These are phyloP conservation scores for Metschnikowia arizonensis DNA, from an alignment of 805 yeast genomes.

Conservation along the genomic window DNA sequence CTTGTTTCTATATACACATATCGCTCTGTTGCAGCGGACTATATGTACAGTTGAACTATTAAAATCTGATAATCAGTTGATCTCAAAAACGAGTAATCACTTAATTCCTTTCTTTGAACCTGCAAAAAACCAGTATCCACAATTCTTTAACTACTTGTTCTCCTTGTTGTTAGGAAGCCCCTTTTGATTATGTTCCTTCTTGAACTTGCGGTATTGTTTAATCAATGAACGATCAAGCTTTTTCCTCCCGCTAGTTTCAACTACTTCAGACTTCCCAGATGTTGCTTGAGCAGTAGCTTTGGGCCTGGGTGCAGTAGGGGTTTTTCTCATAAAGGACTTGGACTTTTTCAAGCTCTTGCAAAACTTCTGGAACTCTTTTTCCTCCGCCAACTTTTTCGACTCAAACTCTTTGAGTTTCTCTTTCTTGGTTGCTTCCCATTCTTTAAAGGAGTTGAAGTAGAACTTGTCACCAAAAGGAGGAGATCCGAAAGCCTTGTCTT, in stretches of 20 bases:
- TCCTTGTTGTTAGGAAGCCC: conserved; percentile 12
- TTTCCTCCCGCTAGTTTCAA: conserved; percentile 23
- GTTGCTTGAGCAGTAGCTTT: not conserved
- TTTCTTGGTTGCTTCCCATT: conserved; percentile 32
- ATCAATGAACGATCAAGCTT: conserved; percentile 35
- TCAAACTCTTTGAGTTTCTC: conserved; percentile 20
- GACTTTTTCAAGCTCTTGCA: conserved; percentile 20
- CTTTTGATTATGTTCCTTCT: conserved; percentile 11
- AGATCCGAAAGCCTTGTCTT: conserved; percentile 29
- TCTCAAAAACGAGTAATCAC: not conserved
- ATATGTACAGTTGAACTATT: not conserved
- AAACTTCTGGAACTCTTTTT: conserved; percentile 22
- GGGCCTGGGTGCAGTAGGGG: conserved; percentile 3
- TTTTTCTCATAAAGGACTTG: conserved; percentile 25
- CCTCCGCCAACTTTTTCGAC: conserved; percentile 17
- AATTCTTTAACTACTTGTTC: conserved; percentile 5
- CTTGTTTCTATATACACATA: conserved; percentile 1
- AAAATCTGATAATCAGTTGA: not conserved
- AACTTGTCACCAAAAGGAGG: conserved; percentile 32
- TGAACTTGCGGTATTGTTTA: conserved; percentile 25
- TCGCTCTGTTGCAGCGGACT: not conserved
- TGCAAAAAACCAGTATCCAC: not conserved
- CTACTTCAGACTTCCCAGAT: not conserved
- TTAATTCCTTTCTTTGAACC: not conserved
- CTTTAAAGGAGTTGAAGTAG: conserved; percentile 27